Percentiles rank a stretch among this genome's conserved stretches.
Evolutionary conservation across 2,329 filamentous ascomycete genomes (phyloP).

Genomic region (Trichoderma aggressivum): DNA sequence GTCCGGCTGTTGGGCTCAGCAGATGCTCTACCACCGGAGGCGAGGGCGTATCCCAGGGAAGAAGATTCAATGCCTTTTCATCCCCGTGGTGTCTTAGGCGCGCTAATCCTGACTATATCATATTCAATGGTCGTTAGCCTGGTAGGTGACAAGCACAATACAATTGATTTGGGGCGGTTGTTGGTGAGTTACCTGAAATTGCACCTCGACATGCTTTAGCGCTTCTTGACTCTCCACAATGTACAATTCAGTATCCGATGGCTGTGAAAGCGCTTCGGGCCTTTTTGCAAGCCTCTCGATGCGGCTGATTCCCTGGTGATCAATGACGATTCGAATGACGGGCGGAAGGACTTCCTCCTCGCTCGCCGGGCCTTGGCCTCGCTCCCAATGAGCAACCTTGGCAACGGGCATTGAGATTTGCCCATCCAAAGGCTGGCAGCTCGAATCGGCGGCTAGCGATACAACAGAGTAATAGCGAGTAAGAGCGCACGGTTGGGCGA

Average conservation of each 20-base stretch:
- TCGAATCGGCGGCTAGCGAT: background rate
- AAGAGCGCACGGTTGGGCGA: background rate
- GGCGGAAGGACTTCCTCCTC: background rate
- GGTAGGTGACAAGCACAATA: background rate
- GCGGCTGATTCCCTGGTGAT: background rate
- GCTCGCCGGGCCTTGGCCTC: background rate
- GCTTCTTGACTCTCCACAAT: background rate
- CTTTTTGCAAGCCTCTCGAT: background rate
- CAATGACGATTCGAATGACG: background rate
- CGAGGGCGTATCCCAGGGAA: background rate
- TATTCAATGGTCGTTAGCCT: background rate
- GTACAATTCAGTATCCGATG: background rate
- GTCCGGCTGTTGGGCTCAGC: background rate
- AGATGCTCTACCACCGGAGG: background rate
- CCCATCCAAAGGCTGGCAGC: background rate
- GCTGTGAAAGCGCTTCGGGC: background rate
- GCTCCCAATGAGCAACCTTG: background rate
- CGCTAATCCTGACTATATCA: background rate
- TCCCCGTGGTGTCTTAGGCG: background rate
- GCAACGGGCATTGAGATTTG: background rate
- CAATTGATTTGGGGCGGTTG: background rate
- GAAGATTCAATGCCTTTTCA: background rate
- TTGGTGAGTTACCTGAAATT: background rate
- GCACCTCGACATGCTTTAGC: background rate
- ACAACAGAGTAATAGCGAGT: background rate